Percentiles rank a stretch among this genome's conserved stretches.
Evolutionary conservation across 2,329 filamentous ascomycete genomes (phyloP).

Genomic region (Trichoderma arundinaceum): DNA sequence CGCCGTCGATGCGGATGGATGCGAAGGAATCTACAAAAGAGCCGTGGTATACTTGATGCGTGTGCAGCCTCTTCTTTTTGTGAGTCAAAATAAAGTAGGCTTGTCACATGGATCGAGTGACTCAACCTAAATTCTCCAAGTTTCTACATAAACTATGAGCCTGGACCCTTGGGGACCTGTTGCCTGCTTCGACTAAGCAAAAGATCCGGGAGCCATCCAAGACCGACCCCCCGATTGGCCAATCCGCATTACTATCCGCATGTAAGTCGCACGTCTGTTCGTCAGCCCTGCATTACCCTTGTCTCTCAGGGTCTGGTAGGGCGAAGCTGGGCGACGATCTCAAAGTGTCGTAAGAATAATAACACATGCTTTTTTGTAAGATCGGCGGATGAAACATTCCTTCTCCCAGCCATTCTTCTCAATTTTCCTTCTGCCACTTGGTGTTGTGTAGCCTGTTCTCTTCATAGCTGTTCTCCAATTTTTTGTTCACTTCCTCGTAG

Average conservation of each 20-base stretch:
- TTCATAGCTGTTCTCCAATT: not conserved
- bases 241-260: slow-evolving; percentile 3
- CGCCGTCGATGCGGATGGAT: no score
- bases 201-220: no score
- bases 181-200: no score
- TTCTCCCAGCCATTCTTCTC: not conserved
- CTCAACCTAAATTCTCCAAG: no score
- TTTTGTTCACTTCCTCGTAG: not conserved
- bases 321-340: not conserved
- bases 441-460: not conserved
- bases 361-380: not conserved
- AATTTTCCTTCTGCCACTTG: not conserved
- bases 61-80: no score
- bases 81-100: no score
- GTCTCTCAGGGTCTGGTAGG: not conserved
- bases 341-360: slow-evolving; percentile 1
- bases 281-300: not conserved
- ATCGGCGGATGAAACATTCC: not conserved
- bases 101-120: no score
- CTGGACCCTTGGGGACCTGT: no score
- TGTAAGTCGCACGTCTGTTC: not conserved
- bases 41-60: no score
- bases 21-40: no score
- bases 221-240: slow-evolving; percentile 6
- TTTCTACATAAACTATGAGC: no score